A percentile compares a stretch with the other conserved stretches of the same genome.
phyloP scores from a whole-genome alignment of 2,329 filamentous ascomycete species.

The Alternaria tenuissima region DNA sequence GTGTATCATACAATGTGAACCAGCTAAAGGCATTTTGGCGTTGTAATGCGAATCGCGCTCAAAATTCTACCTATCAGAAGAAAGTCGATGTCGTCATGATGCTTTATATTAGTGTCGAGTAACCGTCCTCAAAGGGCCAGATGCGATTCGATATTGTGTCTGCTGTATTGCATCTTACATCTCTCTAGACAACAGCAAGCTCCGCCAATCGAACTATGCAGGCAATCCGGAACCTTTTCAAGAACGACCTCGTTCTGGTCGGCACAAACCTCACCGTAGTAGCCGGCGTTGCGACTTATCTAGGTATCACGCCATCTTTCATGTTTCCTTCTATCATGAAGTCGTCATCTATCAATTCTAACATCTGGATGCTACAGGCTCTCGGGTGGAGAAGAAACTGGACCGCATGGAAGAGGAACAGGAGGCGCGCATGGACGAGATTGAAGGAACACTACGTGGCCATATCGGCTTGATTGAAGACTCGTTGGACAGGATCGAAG shows the following conservation, averaged over 20 bases:
- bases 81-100: conserved; percentile 6
- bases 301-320: conserved; percentile 1
- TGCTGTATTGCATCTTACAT: not conserved
- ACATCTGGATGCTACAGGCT: conserved; percentile 1
- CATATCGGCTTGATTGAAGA: conserved; percentile 60
- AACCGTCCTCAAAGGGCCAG: not conserved
- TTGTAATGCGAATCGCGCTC: not conserved
- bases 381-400: conserved; percentile 26
- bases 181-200: not conserved
- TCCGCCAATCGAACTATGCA: not conserved
- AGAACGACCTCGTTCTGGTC: conserved; percentile 17
- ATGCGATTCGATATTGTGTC: not conserved
- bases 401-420: conserved; percentile 56
- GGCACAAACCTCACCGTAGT: conserved; percentile 19
- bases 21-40: not conserved
- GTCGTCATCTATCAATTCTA: not conserved
- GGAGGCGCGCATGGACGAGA: conserved; percentile 57
- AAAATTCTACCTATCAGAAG: not conserved
- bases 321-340: not conserved
- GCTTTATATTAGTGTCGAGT: conserved; percentile 1
- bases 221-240: conserved; percentile 19
- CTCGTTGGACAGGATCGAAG: conserved; percentile 54
- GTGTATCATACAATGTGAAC: not conserved
- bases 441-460: conserved; percentile 57
- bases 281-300: conserved; percentile 12